Evolutionary conservation across 2,329 filamentous ascomycete genomes (phyloP), one percentile per base, ranked within the genome.

Genomic region (Phoma sp.): DNA sequence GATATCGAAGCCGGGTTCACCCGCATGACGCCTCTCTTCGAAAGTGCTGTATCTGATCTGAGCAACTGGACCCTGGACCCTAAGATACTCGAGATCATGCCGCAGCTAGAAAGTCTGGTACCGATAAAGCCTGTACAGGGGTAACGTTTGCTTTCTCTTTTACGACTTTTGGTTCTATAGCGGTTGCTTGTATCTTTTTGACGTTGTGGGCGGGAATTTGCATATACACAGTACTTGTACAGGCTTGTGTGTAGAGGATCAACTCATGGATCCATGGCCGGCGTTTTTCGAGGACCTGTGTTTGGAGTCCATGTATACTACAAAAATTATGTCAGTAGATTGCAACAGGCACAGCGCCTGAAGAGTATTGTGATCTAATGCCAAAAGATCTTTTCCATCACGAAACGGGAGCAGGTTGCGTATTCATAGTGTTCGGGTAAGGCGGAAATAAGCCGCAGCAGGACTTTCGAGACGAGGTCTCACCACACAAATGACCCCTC

Each of bases 51-150:
- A 29, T 57, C 59, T 25, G 68, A 74, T 22, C 45, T 74, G 24
- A 66, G 66, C 41, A 73, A 61, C 41, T 74, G 71, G 71, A 68
- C 62, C 13, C 47, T 74, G 43, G 69, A 73, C 54, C 62, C 69
- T 4, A 73, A 73, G 44, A 66, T 71, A 36, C 55, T 74, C 3
- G 68, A 73, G 27, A 29, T 68, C 5, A 67, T 71, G 59, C 71
- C 71, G 14, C 68, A 71, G 54, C 55, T 74, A 2, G 67, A 72
- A 42, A 65, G 67, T 7, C 37, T 72, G 30, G 66, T 72, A 14
- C 69, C 68, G 4, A 43, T 64, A 23, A 65, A 63, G 39, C 59
- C 61, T 9, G 58, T 65, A 10, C 52, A 25, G 24, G 42, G 35
- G 25, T 42, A 23, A 29, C 14, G 36, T 9, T 38, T 51, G 36